Percentiles rank a stretch among this genome's conserved stretches.
Conservation (phyloP, 257 asterid species). For the Jacaranda copaia region DNA sequence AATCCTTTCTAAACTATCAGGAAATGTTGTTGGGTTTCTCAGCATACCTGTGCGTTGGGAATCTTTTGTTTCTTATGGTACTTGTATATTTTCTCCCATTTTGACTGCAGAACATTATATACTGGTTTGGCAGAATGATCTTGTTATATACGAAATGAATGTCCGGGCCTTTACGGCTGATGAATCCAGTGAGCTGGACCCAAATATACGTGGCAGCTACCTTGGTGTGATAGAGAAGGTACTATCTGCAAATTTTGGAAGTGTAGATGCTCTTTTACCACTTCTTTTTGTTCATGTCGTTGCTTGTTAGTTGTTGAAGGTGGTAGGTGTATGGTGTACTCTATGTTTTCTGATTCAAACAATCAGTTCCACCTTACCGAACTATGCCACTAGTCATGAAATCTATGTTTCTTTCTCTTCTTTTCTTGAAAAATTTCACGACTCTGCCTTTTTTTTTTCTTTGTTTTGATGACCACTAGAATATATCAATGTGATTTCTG, state of each 20-base stretch:
- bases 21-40: constrained; percentile 16
- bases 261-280: constrained; percentile 24
- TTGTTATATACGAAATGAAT: constrained; percentile 95
- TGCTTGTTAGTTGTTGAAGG: constrained; percentile 6
- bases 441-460: background rate
- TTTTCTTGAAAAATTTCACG: background rate
- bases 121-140: constrained; percentile 77
- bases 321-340: constrained; percentile 1
- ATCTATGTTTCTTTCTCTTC: background rate
- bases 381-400: background rate
- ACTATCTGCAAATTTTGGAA: constrained; percentile 24
- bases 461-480: background rate
- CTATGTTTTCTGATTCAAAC: constrained; percentile 2
- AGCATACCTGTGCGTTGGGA: constrained; percentile 19
- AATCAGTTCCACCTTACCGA: constrained; percentile 8
- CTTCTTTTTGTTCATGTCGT: background rate
- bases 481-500: background rate
- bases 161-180: constrained; percentile 95
- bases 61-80: constrained; percentile 7
- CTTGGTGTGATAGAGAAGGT: constrained; percentile 96
- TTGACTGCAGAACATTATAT: constrained; percentile 23
- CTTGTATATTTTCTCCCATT: constrained; percentile 24
- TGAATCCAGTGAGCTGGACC: constrained; percentile 81
- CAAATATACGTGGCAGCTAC: constrained; percentile 84
- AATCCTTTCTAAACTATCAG: background rate